phyloP scores from a whole-genome alignment of 75 land plant genomes.

The Azolla pinnata region DNA sequence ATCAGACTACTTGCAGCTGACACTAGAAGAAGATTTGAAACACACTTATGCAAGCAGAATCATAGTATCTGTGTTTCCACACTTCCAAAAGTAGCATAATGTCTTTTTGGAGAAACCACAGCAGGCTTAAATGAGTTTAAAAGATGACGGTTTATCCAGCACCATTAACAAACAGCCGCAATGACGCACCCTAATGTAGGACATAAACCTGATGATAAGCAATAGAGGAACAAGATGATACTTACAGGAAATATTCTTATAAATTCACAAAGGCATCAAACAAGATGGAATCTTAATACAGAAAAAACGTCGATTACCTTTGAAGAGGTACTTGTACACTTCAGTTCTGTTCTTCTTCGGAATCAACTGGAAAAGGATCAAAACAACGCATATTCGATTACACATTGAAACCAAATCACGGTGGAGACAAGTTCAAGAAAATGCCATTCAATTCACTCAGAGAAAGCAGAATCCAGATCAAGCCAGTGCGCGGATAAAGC shows the following conservation, averaged over 20 bases:
- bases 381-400: neutral
- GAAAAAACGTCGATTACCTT: conserved; percentile 31
- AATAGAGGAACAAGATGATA: too few relatives aligned
- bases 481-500: too few relatives aligned
- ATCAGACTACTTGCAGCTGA: neutral
- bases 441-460: neutral
- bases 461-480: too few relatives aligned
- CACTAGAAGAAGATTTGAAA: too few relatives aligned
- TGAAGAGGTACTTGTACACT: conserved; percentile 88
- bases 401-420: neutral
- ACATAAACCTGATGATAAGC: neutral
- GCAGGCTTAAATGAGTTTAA: too few relatives aligned
- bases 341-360: conserved; percentile 90
- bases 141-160: too few relatives aligned
- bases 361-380: conserved; percentile 64
- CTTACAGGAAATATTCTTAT: neutral
- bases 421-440: neutral
- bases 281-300: neutral
- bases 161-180: too few relatives aligned
- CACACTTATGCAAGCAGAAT: too few relatives aligned
- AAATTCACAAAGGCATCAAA: neutral
- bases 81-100: too few relatives aligned
- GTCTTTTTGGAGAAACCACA: too few relatives aligned
- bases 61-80: too few relatives aligned
- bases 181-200: neutral